Evolutionary conservation across 768 basidiomycete genomes (phyloP), one percentile per base, ranked within the genome.

Genomic region (Harrya chromipes): DNA sequence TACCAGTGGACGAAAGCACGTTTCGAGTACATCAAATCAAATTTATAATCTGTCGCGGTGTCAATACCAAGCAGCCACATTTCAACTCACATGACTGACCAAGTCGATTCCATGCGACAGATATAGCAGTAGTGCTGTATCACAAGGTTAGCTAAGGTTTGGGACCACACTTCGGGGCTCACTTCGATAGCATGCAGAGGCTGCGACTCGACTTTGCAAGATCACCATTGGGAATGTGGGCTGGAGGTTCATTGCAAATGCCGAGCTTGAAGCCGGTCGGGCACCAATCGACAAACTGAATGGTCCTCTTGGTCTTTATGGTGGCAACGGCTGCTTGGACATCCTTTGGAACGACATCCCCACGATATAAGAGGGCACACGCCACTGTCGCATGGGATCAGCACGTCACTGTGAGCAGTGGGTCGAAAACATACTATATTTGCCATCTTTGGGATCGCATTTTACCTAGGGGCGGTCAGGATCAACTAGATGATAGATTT

Each of bases 261-360:
- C 95, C 95, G 59, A 97, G 85, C 74, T 94, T 94, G 85, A 94
- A 95, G 54, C 94, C 95, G 64, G 95, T 98, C 33, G 90, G 90
- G 71, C 91, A 94, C 94, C 94, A 97, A 66, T 97, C 94, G 54
- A 97, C 94, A 68, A 95, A 97, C 64, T 95, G 94, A 64, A 98
- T 97, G 21, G 95, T 97, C 57, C 89, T 84, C 81, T 94, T 97
- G 49, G 94, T 97, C 80, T 94, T 97, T 78, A 98, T 91, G 58
- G 79, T 85, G 37, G 90, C 83, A 60, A 97, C 90, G 50, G 95
- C 95, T 49, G 88, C 83, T 57, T 94, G 88, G 59, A 87, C 88
- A 69, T 97, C 95, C 79, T 95, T 97, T 60, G 94, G 91, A 40
- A 94, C 94, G 58, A 97, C 93, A 64, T 97, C 94, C 55, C 94